These are phyloP conservation scores for Rhizopogon vinicolor DNA, from an alignment of 768 basidiomycete genomes.

Conservation along the genomic window DNA sequence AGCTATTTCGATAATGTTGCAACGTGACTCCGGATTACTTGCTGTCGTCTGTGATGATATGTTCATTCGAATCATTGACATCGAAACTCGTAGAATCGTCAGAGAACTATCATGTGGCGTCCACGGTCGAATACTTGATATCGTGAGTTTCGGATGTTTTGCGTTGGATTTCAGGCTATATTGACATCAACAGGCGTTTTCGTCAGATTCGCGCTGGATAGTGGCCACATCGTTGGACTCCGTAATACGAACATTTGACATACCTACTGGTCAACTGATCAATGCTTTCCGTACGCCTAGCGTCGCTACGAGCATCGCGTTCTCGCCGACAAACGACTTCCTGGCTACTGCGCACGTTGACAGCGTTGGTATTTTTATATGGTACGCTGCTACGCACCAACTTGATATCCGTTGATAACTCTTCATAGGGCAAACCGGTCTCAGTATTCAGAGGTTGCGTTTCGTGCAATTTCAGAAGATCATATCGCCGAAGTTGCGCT, in stretches of 20 bases:
- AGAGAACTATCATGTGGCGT: constrained; percentile 80
- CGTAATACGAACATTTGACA: constrained; percentile 89
- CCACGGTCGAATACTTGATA: constrained; percentile 80
- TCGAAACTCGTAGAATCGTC: constrained; percentile 84
- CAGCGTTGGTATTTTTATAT: constrained; percentile 92
- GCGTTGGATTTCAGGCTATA: constrained; percentile 1
- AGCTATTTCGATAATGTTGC: constrained; percentile 66
- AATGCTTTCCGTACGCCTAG: constrained; percentile 88
- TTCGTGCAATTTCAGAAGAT: constrained; percentile 75
- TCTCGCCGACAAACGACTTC: constrained; percentile 95
- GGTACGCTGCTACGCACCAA: constrained; percentile 41
- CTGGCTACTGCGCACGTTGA: constrained; percentile 93
- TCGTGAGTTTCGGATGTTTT: constrained; percentile 46
- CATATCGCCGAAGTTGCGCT: constrained; percentile 65
- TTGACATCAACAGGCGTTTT: constrained; percentile 65
- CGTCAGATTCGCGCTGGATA: constrained; percentile 93
- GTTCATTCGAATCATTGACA: constrained; percentile 80
- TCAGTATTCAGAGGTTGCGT: constrained; percentile 83
- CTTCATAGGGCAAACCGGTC: constrained; percentile 84
- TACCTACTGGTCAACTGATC: constrained; percentile 89
- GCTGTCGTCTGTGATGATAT: constrained; percentile 85
- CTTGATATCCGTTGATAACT: background rate
- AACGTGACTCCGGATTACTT: constrained; percentile 82
- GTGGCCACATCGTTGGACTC: constrained; percentile 86
- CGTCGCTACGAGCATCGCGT: constrained; percentile 84